Evolutionary conservation across 1,284 basidiomycete genomes (phyloP).

Genomic region (Caloboletus inedulis): DNA sequence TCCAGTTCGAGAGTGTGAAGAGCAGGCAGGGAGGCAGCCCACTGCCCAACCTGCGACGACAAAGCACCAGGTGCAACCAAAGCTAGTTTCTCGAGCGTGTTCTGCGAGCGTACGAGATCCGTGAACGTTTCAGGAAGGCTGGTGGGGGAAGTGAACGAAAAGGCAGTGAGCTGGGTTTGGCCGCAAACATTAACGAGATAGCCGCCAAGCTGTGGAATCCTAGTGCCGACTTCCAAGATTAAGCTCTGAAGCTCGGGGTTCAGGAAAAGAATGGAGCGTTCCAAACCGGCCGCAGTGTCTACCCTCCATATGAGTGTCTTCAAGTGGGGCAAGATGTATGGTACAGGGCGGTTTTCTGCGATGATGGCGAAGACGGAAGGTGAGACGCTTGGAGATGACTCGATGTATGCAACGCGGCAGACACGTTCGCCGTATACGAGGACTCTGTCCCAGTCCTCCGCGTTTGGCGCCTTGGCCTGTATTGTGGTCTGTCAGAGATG

Average conservation of each 20-base stretch:
- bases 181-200: conserved; percentile 62
- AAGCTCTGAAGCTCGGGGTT: conserved; percentile 56
- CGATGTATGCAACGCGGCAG: conserved; percentile 64
- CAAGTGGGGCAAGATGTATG: conserved; percentile 66
- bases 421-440: conserved; percentile 64
- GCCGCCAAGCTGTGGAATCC: conserved; percentile 52
- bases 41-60: conserved; percentile 62
- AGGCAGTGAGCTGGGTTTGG: conserved; percentile 56
- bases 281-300: conserved; percentile 59
- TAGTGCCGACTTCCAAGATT: conserved; percentile 57
- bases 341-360: conserved; percentile 56
- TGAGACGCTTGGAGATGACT: conserved; percentile 58
- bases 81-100: conserved; percentile 55
- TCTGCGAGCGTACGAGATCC: conserved; percentile 56
- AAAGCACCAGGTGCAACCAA: conserved; percentile 70
- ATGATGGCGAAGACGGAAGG: conserved; percentile 63
- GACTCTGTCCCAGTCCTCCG: conserved; percentile 64
- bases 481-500: conserved; percentile 9
- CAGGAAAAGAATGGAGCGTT: conserved; percentile 61
- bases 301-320: conserved; percentile 67
- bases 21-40: conserved; percentile 57
- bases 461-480: conserved; percentile 57
- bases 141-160: conserved; percentile 65
- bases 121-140: conserved; percentile 68
- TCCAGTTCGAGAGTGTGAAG: conserved; percentile 66